A percentile compares a stretch with the other conserved stretches of the same genome.
phyloP scores from a whole-genome alignment of 805 yeast genomes.

The Candida ipomoeae region DNA sequence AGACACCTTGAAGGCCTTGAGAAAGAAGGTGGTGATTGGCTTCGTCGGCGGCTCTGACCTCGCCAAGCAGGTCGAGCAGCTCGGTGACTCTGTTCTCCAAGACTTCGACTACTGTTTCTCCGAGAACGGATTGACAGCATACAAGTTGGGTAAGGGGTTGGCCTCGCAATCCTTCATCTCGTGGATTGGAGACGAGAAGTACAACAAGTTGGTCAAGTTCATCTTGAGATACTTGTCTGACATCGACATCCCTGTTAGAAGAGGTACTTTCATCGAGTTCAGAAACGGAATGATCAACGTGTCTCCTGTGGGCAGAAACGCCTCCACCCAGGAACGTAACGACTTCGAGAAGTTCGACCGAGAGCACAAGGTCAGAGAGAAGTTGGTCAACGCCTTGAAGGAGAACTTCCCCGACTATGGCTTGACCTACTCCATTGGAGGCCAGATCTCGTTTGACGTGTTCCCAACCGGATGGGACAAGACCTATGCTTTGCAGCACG shows the following conservation, averaged over 20 bases:
- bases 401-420: constrained; percentile 77
- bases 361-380: constrained; percentile 74
- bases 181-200: constrained; percentile 95
- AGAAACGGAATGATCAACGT: constrained; percentile 99
- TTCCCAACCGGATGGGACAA: constrained; percentile 99
- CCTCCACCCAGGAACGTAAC: constrained; percentile 87
- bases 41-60: constrained; percentile 98
- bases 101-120: constrained; percentile 94
- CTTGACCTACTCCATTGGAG: constrained; percentile 96
- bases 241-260: constrained; percentile 89
- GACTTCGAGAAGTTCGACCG: constrained; percentile 86
- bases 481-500: constrained; percentile 95
- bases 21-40: constrained; percentile 92
- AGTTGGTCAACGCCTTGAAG: constrained; percentile 79
- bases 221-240: constrained; percentile 79
- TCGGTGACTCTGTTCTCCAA: constrained; percentile 70
- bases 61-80: constrained; percentile 91
- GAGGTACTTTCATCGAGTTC: constrained; percentile 98
- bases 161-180: constrained; percentile 91
- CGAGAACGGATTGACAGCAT: constrained; percentile 98
- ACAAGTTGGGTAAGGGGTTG: constrained; percentile 80
- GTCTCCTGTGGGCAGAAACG: constrained; percentile 98
- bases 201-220: constrained; percentile 84
- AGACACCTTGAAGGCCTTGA: constrained; percentile 62
- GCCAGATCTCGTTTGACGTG: constrained; percentile 98